These are phyloP conservation scores for Plicaturopsis crispa DNA, from an alignment of 768 basidiomycete genomes.

Conservation along the genomic window DNA sequence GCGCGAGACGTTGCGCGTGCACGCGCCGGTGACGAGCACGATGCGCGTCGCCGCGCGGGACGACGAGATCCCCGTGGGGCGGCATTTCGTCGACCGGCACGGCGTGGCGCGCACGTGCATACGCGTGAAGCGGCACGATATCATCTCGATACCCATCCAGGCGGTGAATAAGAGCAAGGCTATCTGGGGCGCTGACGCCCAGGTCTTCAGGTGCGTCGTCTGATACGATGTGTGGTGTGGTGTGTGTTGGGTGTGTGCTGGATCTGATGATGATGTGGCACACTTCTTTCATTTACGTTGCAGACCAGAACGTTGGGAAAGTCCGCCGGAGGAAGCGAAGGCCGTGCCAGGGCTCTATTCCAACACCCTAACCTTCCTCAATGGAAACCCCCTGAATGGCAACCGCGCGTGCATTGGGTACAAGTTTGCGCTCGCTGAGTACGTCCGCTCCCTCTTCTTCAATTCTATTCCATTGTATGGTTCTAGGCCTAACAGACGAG, in stretches of 20 bases:
- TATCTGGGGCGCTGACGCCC: constrained; percentile 65
- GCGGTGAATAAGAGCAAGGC: constrained; percentile 46
- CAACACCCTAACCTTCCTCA: constrained; percentile 49
- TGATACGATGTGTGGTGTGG: constrained; percentile 7
- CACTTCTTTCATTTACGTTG: constrained; percentile 13
- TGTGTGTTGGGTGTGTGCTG: constrained; percentile 11
- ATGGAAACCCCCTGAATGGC: constrained; percentile 40
- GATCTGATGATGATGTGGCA: constrained; percentile 8
- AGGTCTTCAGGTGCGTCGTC: constrained; percentile 41
- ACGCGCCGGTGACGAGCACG: constrained; percentile 50
- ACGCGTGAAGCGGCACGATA: constrained; percentile 39
- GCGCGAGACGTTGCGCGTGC: constrained; percentile 47
- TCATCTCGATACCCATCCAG: constrained; percentile 52
- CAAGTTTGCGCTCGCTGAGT: constrained; percentile 55
- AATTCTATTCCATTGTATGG: constrained; percentile 8
- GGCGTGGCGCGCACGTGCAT: constrained; percentile 25
- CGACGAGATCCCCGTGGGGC: constrained; percentile 46
- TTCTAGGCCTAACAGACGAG: no score
- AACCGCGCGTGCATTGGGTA: constrained; percentile 57
- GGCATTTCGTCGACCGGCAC: constrained; percentile 22
- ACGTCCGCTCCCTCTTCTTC: constrained; percentile 19
- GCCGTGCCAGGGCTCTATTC: constrained; percentile 45
- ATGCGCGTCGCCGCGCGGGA: constrained; percentile 43
- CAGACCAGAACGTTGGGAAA: constrained; percentile 49
- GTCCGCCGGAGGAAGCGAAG: constrained; percentile 25